Conservation (phyloP, 1,139 yeast species). For the Citeromyces siamensis region DNA sequence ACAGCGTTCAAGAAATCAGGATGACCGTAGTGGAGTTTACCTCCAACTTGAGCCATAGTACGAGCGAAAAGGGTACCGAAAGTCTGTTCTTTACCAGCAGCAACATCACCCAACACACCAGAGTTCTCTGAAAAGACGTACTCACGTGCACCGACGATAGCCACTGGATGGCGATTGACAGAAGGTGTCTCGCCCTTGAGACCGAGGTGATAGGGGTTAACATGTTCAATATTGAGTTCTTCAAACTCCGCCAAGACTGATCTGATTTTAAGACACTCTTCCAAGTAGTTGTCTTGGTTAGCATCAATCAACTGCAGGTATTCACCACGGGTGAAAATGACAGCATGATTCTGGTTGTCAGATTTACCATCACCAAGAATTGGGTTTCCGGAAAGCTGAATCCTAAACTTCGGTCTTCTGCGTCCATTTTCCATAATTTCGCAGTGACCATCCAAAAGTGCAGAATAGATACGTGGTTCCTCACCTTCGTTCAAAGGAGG, state of each 20-base stretch:
- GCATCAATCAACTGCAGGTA: slow-evolving; percentile 97
- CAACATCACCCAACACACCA: slow-evolving; percentile 98
- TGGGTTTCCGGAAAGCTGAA: slow-evolving; percentile 97
- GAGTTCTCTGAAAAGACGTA: slow-evolving; percentile 98
- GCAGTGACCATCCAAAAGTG: slow-evolving; percentile 97
- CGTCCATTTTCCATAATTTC: slow-evolving; percentile 96
- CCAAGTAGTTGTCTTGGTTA: slow-evolving; percentile 95
- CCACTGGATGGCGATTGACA: slow-evolving; percentile 61
- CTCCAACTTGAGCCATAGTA: slow-evolving; percentile 97
- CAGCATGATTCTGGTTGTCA: slow-evolving; percentile 95
- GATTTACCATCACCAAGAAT: slow-evolving; percentile 99
- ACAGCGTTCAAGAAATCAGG: slow-evolving; percentile 96
- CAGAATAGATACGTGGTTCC: slow-evolving; percentile 94
- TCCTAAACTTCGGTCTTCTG: slow-evolving; percentile 97
- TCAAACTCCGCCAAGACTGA: slow-evolving; percentile 96
- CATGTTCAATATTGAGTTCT: slow-evolving; percentile 81
- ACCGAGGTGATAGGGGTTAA: slow-evolving; percentile 65
- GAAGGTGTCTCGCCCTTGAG: slow-evolving; percentile 28
- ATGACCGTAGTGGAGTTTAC: slow-evolving; percentile 98
- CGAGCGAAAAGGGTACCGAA: slow-evolving; percentile 97
- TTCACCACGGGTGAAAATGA: slow-evolving; percentile 98
- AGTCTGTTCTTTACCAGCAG: slow-evolving; percentile 99
- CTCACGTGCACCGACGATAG: slow-evolving; percentile 98
- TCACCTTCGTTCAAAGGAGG: slow-evolving; percentile 78
- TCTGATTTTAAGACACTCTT: slow-evolving; percentile 96